Percentiles rank a stretch among this genome's conserved stretches.
phyloP scores from a whole-genome alignment of 352 stramenopile species.

The Globisporangium nodosum region DNA sequence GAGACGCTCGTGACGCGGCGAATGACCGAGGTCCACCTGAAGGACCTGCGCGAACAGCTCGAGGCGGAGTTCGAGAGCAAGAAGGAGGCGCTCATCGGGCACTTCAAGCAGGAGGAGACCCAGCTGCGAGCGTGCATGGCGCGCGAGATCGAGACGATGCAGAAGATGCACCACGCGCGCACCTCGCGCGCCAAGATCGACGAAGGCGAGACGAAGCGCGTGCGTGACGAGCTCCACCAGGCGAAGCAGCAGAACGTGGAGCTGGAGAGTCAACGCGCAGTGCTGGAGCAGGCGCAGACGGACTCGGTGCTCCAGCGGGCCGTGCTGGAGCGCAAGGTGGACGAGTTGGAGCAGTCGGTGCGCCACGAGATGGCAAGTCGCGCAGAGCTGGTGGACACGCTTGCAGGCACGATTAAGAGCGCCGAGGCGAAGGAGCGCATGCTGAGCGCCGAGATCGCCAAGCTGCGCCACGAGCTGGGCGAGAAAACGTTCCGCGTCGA shows the following conservation, averaged over 20 bases:
- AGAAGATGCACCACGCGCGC: slow-evolving; percentile 61
- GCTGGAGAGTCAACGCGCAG: slow-evolving; percentile 36
- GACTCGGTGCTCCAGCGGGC: slow-evolving; percentile 26
- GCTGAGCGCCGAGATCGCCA: slow-evolving; percentile 32
- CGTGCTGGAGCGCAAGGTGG: slow-evolving; percentile 38
- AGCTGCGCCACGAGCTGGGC: slow-evolving; percentile 48
- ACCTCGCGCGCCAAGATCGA: slow-evolving; percentile 59
- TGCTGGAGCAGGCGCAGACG: slow-evolving; percentile 40
- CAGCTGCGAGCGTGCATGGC: slow-evolving; percentile 53
- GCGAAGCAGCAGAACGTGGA: slow-evolving; percentile 31
- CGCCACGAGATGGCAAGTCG: slow-evolving; percentile 57
- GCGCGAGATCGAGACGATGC: slow-evolving; percentile 60
- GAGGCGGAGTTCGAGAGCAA: slow-evolving; percentile 56
- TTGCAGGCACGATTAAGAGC: slow-evolving; percentile 53
- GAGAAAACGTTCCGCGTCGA: slow-evolving; percentile 66
- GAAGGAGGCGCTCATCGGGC: slow-evolving; percentile 48
- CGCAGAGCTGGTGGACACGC: slow-evolving; percentile 69
- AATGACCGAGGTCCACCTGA: slow-evolving; percentile 49
- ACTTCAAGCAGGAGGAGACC: slow-evolving; percentile 62
- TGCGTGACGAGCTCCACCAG: slow-evolving; percentile 37
- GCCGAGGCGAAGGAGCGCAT: slow-evolving; percentile 45
- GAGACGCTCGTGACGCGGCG: slow-evolving; percentile 41
- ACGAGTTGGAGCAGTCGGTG: slow-evolving; percentile 45
- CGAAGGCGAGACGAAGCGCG: slow-evolving; percentile 42
- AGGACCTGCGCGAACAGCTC: slow-evolving; percentile 42